Evolutionary conservation across 352 stramenopile species (phyloP), one percentile per base, ranked within the genome.

Genomic region (Phytophthora ohioensis): DNA sequence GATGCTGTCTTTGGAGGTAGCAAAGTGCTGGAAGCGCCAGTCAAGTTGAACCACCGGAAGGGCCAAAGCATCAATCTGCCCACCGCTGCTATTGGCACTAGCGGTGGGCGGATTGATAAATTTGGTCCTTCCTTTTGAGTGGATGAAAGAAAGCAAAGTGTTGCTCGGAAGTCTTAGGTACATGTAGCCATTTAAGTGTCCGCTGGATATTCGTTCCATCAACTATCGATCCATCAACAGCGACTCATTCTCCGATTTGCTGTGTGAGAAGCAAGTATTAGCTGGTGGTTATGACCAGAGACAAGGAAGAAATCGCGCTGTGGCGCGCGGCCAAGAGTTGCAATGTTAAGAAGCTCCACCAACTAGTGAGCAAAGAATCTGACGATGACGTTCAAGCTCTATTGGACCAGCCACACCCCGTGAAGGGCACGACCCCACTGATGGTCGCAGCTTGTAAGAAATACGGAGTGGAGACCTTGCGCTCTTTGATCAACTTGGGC

Each of bases 371-470:
- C 58, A 71, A 63, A 9, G 47, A 63, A 46, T 62, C 55, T 15
- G 32, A 35, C 21, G 42, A 38, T 27, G 65, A 75, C 27, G 39
- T 75, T 8, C 68, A 78, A 39, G 43, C 36, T 12, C 21, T 82
- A 21, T 39, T 91, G 11, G 75, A 91, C 54, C 39, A 67, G 30
- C 71, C 69, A 38, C 82, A 92, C 69, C 71, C 84, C 1, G 67
- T 62, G 7, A 81, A 88, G 11, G 75, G 80, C 63, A 86, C 79
- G 43, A 91, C 88, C 41, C 74, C 86, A 46, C 72, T 95, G 48
- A 95, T 95, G 88, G 68, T 75, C 21, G 85, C 87, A n/a, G 85
- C 87, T 31, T 79, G 64, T 36, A 77, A 79, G 49, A 84, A 82
- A 48, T 62, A 79, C 13, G 79, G 87, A 52, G 69, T 60, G 46